Percentiles rank a stretch among this genome's conserved stretches.
These are phyloP conservation scores for Nymphaea thermarum DNA, from an alignment of 164 flowering plant genomes.

Conservation along the genomic window DNA sequence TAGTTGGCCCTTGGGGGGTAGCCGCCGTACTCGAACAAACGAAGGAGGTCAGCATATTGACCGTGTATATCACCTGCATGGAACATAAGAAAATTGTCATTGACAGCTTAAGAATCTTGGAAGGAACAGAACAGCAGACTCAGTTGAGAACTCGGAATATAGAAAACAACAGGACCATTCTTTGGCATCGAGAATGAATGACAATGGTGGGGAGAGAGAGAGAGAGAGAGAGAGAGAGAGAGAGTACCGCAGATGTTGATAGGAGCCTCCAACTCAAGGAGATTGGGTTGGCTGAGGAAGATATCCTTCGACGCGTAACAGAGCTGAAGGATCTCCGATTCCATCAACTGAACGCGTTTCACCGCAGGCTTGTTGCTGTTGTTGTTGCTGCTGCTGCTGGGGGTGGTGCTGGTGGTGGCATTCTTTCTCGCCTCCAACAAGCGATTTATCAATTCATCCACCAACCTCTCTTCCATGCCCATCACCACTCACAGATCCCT, in stretches of 20 bases:
- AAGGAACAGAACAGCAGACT: neutral
- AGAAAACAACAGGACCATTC: neutral
- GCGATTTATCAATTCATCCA: constrained; percentile 43
- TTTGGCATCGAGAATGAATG: neutral
- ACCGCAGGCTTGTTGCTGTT: neutral
- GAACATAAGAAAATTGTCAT: neutral
- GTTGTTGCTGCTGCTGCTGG: neutral
- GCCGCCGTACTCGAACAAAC: constrained; percentile 45
- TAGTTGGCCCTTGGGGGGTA: constrained; percentile 49
- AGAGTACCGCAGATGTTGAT: constrained; percentile 59
- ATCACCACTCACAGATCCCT: neutral
- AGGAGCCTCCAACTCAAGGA: constrained; percentile 68
- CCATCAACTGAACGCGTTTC: constrained; percentile 40
- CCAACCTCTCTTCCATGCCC: constrained; percentile 32
- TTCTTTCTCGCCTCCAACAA: constrained; percentile 32
- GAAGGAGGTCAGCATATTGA: constrained; percentile 40
- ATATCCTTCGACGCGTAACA: constrained; percentile 43
- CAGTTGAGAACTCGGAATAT: neutral
- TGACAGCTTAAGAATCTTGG: neutral
- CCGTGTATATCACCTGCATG: constrained; percentile 50
- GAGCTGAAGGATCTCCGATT: constrained; percentile 51
- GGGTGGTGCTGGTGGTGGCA: constrained; percentile 11
- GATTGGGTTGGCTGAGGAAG: constrained; percentile 57
- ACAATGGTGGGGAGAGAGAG: neutral
- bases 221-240: neutral